Conservation (phyloP, 2,329 filamentous ascomycete genomes). For the Aspergillus niger region DNA sequence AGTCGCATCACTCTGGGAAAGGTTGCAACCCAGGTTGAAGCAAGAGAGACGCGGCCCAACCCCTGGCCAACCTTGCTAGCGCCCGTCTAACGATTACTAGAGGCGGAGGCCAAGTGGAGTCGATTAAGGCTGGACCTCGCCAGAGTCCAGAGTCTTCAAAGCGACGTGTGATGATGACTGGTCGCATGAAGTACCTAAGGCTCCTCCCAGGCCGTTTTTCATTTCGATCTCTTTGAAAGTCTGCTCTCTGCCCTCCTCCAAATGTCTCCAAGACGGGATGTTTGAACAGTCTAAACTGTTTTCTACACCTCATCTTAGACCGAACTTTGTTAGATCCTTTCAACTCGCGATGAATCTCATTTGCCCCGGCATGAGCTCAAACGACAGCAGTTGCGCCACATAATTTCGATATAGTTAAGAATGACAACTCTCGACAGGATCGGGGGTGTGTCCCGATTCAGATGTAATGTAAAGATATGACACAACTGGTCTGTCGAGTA, state of each 20-base stretch:
- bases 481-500: not conserved
- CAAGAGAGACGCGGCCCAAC: slow-evolving; percentile 22
- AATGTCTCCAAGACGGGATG: not conserved
- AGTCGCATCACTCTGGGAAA: slow-evolving; percentile 1
- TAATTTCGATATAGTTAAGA: not conserved
- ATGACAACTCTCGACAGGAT: not conserved
- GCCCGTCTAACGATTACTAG: slow-evolving; percentile 28
- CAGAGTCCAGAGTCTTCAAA: slow-evolving; percentile 10
- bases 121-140: slow-evolving; percentile 25
- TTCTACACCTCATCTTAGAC: slow-evolving; percentile 6
- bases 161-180: slow-evolving; percentile 15
- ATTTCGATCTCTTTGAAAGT: slow-evolving; percentile 12
- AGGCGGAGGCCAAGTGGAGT: slow-evolving; percentile 25
- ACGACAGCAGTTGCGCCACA: slow-evolving; percentile 3
- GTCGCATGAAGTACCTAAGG: slow-evolving; percentile 1
- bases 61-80: slow-evolving; percentile 24
- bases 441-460: slow-evolving; percentile 1
- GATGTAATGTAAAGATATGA: not conserved
- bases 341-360: not conserved
- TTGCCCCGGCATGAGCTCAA: not conserved
- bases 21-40: slow-evolving; percentile 7
- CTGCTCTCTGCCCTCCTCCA: not conserved
- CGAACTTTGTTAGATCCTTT: slow-evolving; percentile 10
- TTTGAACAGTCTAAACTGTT: not conserved
- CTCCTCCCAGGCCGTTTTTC: slow-evolving; percentile 5